A percentile compares a stretch with the other conserved stretches of the same genome.
Conservation (phyloP, 768 basidiomycete genomes). For the Phylloporus arenicola region DNA sequence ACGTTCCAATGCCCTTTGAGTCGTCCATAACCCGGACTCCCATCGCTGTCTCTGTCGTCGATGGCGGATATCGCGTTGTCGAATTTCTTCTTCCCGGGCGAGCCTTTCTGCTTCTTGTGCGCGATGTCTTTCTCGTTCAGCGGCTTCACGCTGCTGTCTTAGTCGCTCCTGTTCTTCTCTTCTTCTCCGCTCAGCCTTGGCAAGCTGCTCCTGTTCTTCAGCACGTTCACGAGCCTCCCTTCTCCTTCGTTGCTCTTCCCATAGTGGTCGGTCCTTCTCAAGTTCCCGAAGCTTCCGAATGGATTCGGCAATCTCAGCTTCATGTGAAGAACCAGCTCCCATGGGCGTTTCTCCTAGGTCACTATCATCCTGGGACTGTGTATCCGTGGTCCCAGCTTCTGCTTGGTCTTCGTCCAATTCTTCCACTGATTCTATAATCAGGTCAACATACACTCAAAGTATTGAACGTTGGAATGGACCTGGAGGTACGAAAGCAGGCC, state of each 20-base stretch:
- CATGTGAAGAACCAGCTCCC: slow-evolving; percentile 37
- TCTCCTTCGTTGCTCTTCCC: slow-evolving; percentile 50
- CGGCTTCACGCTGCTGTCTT: slow-evolving; percentile 22
- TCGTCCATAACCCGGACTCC: slow-evolving; percentile 59
- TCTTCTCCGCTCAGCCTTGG: slow-evolving; percentile 31
- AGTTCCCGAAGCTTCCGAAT: slow-evolving; percentile 64
- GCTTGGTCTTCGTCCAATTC: slow-evolving; percentile 14
- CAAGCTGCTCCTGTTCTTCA: slow-evolving; percentile 38
- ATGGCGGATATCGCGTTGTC: slow-evolving; percentile 37
- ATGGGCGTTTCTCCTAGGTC: neutral
- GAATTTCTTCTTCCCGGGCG: slow-evolving; percentile 31
- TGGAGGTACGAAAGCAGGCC: slow-evolving; percentile 11
- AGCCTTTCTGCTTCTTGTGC: slow-evolving; percentile 27
- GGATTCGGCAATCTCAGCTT: slow-evolving; percentile 53
- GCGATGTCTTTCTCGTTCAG: slow-evolving; percentile 20
- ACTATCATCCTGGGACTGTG: slow-evolving; percentile 2
- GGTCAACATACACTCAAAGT: slow-evolving; percentile 3
- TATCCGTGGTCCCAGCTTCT: neutral
- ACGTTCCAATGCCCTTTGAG: slow-evolving; percentile 62
- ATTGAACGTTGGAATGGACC: slow-evolving; percentile 12
- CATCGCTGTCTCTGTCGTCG: slow-evolving; percentile 49
- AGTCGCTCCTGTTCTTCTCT: slow-evolving; percentile 29
- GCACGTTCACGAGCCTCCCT: slow-evolving; percentile 39
- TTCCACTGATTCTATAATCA: slow-evolving; percentile 2
- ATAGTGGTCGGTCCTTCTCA: slow-evolving; percentile 56